Conservation (phyloP, 345 rosid genomes). For the Psidium guajava region DNA sequence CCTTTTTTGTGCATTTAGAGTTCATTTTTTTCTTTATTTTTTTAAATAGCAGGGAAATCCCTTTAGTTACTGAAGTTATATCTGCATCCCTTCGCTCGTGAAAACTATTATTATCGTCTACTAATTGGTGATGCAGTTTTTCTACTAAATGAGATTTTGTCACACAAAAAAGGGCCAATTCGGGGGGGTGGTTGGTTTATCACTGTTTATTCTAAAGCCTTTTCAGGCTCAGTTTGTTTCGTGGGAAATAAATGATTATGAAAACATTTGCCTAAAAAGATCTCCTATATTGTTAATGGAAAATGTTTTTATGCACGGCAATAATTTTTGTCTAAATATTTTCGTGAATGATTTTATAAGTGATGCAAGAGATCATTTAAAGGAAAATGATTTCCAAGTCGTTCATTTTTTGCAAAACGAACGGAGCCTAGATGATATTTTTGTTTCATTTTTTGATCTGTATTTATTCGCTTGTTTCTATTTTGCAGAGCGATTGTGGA, state of each 20-base stretch:
- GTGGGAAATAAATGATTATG: no score
- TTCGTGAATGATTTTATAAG: no score
- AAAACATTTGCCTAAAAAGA: no score
- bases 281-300: no score
- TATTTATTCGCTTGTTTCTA: neutral
- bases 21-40: neutral
- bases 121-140: neutral
- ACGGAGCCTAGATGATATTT: neutral
- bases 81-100: neutral
- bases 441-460: neutral
- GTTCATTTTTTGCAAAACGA: no score
- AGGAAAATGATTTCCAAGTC: no score
- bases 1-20: neutral
- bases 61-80: neutral
- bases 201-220: neutral
- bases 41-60: neutral
- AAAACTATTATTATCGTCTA: neutral
- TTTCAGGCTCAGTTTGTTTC: neutral
- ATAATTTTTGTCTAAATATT: no score
- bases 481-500: conserved; percentile 69
- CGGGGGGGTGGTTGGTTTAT: neutral
- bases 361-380: no score
- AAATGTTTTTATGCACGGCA: no score
- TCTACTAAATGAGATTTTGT: neutral
- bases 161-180: neutral